These are phyloP conservation scores for Cordyceps tenuipes DNA, from an alignment of 2,329 filamentous ascomycete species.

Conservation along the genomic window DNA sequence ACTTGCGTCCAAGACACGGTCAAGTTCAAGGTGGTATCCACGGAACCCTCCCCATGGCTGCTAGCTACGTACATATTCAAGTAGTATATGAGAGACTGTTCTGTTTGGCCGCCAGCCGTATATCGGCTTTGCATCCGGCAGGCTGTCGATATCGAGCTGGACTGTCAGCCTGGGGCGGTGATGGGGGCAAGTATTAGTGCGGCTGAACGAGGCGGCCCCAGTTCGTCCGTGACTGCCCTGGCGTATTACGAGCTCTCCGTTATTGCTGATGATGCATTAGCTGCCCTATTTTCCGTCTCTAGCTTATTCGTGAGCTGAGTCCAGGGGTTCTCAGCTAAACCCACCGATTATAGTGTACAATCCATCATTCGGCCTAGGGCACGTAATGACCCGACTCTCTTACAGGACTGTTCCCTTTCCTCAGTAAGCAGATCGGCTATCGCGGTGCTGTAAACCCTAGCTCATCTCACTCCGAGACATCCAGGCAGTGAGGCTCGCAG, in stretches of 20 bases:
- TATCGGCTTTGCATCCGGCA: too few relatives aligned
- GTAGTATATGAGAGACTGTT: not conserved
- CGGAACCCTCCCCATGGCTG: not conserved
- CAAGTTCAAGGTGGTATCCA: not conserved
- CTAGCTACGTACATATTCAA: not conserved
- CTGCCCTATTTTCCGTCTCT: not conserved
- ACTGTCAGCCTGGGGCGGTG: not conserved
- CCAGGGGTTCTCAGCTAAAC: not conserved
- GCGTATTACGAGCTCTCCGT: not conserved
- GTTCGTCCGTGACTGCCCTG: not conserved
- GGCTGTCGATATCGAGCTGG: not conserved
- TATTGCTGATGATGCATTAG: slow-evolving; percentile 4
- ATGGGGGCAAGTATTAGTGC: not conserved
- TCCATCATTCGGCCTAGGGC: not conserved
- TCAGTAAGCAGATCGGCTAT: not conserved
- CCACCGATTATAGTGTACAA: not conserved
- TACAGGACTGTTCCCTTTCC: not conserved
- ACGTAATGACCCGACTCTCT: not conserved
- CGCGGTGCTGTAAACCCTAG: too few relatives aligned
- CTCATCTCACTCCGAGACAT: too few relatives aligned
- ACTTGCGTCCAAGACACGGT: not conserved
- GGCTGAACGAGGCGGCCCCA: not conserved
- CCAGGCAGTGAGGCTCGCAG: too few relatives aligned
- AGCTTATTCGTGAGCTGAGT: not conserved
- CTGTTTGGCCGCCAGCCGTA: not conserved